Percentiles rank a stretch among this genome's conserved stretches.
Conservation (phyloP, 805 yeast species). For the Debaryomyces maramus region DNA sequence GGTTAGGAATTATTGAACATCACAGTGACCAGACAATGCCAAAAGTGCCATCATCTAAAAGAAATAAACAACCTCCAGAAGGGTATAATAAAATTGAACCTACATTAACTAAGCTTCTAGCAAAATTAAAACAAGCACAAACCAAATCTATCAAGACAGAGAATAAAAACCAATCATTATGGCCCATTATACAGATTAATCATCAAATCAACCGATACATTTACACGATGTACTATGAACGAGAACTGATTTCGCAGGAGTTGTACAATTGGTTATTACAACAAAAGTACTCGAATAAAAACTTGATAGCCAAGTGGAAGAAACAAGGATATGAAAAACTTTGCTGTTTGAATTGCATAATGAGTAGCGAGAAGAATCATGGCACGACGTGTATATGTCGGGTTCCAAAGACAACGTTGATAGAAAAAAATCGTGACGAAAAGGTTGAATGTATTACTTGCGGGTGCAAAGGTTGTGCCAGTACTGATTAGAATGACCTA, state of each 20-base stretch:
- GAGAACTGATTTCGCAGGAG: conserved; percentile 63
- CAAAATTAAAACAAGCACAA: conserved; percentile 54
- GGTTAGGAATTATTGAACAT: neutral
- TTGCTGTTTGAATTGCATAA: conserved; percentile 81
- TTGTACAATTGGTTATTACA: conserved; percentile 73
- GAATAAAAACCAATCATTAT: conserved; percentile 57
- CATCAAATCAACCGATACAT: conserved; percentile 78
- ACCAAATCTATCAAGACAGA: conserved; percentile 33
- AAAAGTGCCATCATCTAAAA: conserved; percentile 36
- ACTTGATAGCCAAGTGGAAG: conserved; percentile 78
- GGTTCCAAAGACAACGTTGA: conserved; percentile 66
- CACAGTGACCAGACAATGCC: conserved; percentile 44
- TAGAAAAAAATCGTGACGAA: conserved; percentile 22
- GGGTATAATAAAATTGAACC: conserved; percentile 72
- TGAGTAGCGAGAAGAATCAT: conserved; percentile 58
- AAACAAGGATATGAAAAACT: conserved; percentile 82
- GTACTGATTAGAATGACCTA: conserved; percentile 61
- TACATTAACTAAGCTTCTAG: conserved; percentile 59
- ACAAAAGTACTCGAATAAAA: conserved; percentile 64
- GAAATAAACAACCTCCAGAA: conserved; percentile 62
- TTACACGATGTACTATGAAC: conserved; percentile 69
- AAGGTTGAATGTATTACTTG: conserved; percentile 66
- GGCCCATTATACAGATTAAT: conserved; percentile 70
- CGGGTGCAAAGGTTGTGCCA: conserved; percentile 85
- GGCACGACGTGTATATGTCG: conserved; percentile 76